These are phyloP conservation scores for Davidsoniella eucalypti DNA, from an alignment of 2,329 filamentous ascomycete species.

Conservation along the genomic window DNA sequence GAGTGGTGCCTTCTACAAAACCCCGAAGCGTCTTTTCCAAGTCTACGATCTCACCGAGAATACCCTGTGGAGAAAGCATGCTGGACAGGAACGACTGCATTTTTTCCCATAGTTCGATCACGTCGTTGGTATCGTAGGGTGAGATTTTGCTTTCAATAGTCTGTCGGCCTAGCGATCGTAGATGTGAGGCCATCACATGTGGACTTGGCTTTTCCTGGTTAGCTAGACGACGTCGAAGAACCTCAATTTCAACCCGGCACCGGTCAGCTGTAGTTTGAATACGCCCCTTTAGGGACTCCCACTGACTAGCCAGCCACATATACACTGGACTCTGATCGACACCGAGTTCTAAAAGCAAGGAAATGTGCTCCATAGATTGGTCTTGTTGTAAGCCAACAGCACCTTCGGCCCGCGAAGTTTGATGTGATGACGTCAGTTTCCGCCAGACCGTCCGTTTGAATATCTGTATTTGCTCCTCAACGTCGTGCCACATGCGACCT, in stretches of 20 bases:
- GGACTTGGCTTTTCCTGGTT: constrained; percentile 54
- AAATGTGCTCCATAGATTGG: constrained; percentile 78
- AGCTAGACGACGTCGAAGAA: constrained; percentile 66
- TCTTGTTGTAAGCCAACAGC: constrained; percentile 47
- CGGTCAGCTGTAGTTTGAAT: constrained; percentile 68
- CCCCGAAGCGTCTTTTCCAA: constrained; percentile 88
- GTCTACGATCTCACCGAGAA: constrained; percentile 77
- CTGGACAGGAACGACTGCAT: constrained; percentile 56
- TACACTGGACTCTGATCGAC: constrained; percentile 94
- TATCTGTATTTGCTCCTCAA: constrained; percentile 66
- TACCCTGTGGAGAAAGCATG: constrained; percentile 61
- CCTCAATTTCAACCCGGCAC: constrained; percentile 83
- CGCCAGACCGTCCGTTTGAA: constrained; percentile 90
- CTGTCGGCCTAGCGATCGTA: constrained; percentile 57
- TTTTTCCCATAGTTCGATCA: constrained; percentile 88
- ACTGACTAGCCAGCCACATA: constrained; percentile 83
- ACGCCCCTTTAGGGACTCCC: constrained; percentile 75
- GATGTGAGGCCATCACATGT: constrained; percentile 54
- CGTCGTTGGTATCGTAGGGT: constrained; percentile 59
- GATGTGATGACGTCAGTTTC: constrained; percentile 53
- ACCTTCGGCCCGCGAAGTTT: constrained; percentile 33
- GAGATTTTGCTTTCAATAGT: constrained; percentile 41
- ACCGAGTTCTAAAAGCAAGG: constrained; percentile 76
- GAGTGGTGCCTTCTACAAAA: constrained; percentile 75
- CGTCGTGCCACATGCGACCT: constrained; percentile 87